These are phyloP conservation scores for Codiaeum variegatum DNA, from an alignment of 441 rosid genomes.

Conservation along the genomic window DNA sequence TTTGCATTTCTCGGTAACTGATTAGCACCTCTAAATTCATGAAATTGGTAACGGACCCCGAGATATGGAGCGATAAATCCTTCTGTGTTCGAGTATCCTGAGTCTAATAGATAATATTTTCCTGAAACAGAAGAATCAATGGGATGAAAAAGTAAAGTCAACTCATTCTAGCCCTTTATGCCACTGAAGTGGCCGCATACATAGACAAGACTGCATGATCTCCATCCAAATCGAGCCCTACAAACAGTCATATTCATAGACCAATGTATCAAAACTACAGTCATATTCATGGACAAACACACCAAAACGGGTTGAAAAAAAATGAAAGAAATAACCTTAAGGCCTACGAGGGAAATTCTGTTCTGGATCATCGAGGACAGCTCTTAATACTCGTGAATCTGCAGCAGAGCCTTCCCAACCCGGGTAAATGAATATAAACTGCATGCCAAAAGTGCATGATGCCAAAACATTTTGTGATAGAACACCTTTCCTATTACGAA, in stretches of 20 bases:
- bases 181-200: not conserved
- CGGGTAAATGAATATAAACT: constrained; percentile 67
- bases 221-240: not conserved
- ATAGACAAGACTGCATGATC: not conserved
- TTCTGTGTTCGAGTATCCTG: constrained; percentile 52
- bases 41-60: constrained; percentile 49
- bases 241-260: not conserved
- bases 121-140: constrained; percentile 36
- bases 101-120: constrained; percentile 73
- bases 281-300: not conserved
- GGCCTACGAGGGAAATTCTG: constrained; percentile 81
- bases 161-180: not conserved
- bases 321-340: constrained; percentile 38
- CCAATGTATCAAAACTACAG: not conserved
- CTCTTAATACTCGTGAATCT: constrained; percentile 69
- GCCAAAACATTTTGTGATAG: constrained; percentile 73
- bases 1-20: constrained; percentile 56
- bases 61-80: constrained; percentile 78
- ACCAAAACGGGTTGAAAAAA: not conserved
- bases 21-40: constrained; percentile 64
- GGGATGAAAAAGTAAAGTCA: not conserved
- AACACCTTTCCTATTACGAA: constrained; percentile 62
- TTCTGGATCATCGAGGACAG: constrained; percentile 68
- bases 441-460: constrained; percentile 76
- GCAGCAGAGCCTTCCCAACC: constrained; percentile 91